These are phyloP conservation scores for Xerophyta viscosa DNA, from an alignment of 106 monocot species.

Conservation along the genomic window DNA sequence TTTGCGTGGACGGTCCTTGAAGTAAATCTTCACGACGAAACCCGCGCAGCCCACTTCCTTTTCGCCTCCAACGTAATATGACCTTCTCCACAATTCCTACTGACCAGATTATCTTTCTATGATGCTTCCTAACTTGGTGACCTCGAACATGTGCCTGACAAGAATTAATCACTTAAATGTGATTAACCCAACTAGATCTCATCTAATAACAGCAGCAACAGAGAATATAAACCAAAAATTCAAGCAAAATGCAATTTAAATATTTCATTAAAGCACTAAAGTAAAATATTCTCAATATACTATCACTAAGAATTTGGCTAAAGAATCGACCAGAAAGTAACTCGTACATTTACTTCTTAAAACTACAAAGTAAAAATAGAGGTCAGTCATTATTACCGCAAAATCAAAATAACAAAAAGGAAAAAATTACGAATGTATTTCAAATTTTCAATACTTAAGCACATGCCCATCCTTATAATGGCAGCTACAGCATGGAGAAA, in stretches of 20 bases:
- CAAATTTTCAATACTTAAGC: neutral
- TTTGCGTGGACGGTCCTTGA: constrained; percentile 29
- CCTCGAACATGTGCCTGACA: constrained; percentile 87
- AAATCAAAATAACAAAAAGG: neutral
- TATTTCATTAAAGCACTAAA: neutral
- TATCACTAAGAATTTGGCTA: too few species aligned
- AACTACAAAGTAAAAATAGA: neutral
- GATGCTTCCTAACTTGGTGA: constrained; percentile 88
- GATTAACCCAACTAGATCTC: too few species aligned
- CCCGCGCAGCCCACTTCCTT: constrained; percentile 68
- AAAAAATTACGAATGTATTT: neutral
- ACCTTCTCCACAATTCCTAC: constrained; percentile 84
- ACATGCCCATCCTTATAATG: too few species aligned
- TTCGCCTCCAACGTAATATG: constrained; percentile 86
- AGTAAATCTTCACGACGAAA: constrained; percentile 48
- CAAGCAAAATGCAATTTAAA: neutral
- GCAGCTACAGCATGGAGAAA: neutral
- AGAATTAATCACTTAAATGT: too few species aligned
- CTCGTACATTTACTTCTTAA: too few species aligned
- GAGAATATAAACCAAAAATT: too few species aligned
- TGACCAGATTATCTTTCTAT: constrained; percentile 62
- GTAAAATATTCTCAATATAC: neutral
- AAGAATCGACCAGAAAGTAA: too few species aligned
- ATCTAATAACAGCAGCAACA: too few species aligned
- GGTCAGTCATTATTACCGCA: neutral